A percentile compares a stretch with the other conserved stretches of the same genome.
phyloP scores from a whole-genome alignment of 371 early-diverging fungal genomes.

The Mucor indicus region DNA sequence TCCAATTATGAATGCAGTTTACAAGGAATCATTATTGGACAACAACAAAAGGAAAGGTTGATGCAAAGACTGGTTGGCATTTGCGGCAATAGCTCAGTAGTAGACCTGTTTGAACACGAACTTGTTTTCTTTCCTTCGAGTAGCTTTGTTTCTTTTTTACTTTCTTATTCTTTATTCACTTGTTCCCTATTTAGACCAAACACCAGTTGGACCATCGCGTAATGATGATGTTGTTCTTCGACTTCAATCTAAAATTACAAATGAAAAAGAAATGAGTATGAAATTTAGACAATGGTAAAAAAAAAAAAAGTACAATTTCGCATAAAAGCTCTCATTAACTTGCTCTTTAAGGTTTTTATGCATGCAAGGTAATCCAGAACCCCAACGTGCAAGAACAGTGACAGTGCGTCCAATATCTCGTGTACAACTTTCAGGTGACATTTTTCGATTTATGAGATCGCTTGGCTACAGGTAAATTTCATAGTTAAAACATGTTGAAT shows the following conservation, averaged over 20 bases:
- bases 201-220: slow-evolving; percentile 46
- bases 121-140: slow-evolving; percentile 48
- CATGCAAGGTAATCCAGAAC: slow-evolving; percentile 50
- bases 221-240: slow-evolving; percentile 50
- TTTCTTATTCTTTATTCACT: neutral
- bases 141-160: slow-evolving; percentile 6
- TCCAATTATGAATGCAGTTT: slow-evolving; percentile 47
- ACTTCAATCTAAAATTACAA: slow-evolving; percentile 36
- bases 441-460: slow-evolving; percentile 47
- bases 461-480: slow-evolving; percentile 37
- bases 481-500: neutral
- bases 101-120: slow-evolving; percentile 47
- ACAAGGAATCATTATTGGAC: slow-evolving; percentile 37
- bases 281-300: slow-evolving; percentile 44
- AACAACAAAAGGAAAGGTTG: slow-evolving; percentile 35
- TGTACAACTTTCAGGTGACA: slow-evolving; percentile 45
- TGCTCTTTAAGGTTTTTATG: slow-evolving; percentile 29
- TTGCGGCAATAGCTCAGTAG: slow-evolving; percentile 40
- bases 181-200: slow-evolving; percentile 32
- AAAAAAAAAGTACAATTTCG: neutral
- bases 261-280: slow-evolving; percentile 39
- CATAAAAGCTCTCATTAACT: neutral
- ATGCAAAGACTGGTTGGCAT: slow-evolving; percentile 40
- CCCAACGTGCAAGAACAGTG: slow-evolving; percentile 43
- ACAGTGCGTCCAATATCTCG: slow-evolving; percentile 45